These are phyloP conservation scores for Lentinula sp. DNA, from an alignment of 768 basidiomycete genomes.

Conservation along the genomic window DNA sequence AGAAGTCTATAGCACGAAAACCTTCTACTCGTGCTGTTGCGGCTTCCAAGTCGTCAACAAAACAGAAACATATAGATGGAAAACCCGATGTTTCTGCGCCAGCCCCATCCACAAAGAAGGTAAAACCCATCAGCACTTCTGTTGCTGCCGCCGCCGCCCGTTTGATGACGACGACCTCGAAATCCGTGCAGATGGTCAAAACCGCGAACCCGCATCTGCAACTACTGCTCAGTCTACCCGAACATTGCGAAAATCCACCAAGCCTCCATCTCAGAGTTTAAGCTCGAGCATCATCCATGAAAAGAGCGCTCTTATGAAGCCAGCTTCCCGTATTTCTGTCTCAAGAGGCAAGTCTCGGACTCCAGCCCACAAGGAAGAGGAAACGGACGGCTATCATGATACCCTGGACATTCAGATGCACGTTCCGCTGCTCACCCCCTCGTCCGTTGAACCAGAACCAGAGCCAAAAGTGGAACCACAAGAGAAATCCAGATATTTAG, in stretches of 20 bases:
- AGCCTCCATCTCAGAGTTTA: not conserved
- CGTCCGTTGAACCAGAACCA: not conserved
- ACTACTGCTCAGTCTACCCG: not conserved
- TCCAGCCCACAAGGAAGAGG: not conserved
- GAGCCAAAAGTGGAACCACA: not conserved
- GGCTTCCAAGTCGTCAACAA: constrained; percentile 8
- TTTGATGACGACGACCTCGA: constrained; percentile 8
- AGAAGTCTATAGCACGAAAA: constrained; percentile 5
- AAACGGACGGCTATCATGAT: not conserved
- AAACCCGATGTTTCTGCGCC: constrained; percentile 7
- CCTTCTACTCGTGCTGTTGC: constrained; percentile 8
- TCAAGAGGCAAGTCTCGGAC: constrained; percentile 11
- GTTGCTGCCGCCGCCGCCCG: constrained; percentile 8
- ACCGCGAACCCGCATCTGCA: not conserved
- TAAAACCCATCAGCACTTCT: constrained; percentile 11
- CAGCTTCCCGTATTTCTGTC: constrained; percentile 26
- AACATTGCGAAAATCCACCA: not conserved
- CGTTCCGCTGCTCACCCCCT: not conserved
- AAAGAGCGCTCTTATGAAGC: constrained; percentile 8
- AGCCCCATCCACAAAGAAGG: not conserved
- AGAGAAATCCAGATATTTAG: not conserved
- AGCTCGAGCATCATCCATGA: not conserved
- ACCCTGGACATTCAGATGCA: not conserved
- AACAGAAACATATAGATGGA: constrained; percentile 8
- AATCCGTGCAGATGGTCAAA: constrained; percentile 3